Evolutionary conservation across 2,329 filamentous ascomycete genomes (phyloP).

Genomic region (Epichloe elymi): DNA sequence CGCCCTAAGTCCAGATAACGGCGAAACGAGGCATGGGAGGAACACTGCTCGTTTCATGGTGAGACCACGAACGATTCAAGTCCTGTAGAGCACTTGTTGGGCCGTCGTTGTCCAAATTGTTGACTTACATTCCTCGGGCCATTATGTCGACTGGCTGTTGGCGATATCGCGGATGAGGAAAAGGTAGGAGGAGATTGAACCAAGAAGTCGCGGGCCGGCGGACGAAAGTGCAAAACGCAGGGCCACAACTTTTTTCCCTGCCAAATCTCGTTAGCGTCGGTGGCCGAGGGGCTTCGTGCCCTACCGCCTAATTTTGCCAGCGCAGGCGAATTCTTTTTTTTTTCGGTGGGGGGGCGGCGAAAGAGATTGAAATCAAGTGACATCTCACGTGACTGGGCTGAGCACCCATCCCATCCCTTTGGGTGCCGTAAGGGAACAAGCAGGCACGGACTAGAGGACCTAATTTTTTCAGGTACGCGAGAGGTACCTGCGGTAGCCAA

Average conservation of each 20-base stretch:
- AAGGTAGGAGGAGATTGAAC: constrained; percentile 12
- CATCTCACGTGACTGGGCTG: not conserved
- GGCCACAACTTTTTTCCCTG: constrained; percentile 18
- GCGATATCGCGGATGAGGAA: constrained; percentile 25
- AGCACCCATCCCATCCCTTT: not conserved
- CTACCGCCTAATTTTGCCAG: constrained; percentile 13
- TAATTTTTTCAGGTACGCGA: no score
- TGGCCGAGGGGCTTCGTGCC: constrained; percentile 21
- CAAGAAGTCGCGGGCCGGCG: constrained; percentile 10
- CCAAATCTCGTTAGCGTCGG: constrained; percentile 12
- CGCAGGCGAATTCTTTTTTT: constrained; percentile 1
- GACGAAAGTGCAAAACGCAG: constrained; percentile 13
- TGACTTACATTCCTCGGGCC: constrained; percentile 50
- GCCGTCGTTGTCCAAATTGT: not conserved
- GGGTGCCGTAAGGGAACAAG: no score
- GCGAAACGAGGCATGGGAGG: no score
- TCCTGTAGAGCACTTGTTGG: no score
- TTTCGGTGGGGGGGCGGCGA: not conserved
- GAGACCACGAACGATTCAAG: not conserved
- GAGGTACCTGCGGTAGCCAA: no score
- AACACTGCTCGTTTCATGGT: no score
- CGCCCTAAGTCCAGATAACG: no score
- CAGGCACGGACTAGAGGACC: no score
- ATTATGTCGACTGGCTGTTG: constrained; percentile 37
- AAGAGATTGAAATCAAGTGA: constrained; percentile 4